These are phyloP conservation scores for Xylariaceae sp. DNA, from an alignment of 2,329 filamentous ascomycete genomes.

Conservation along the genomic window DNA sequence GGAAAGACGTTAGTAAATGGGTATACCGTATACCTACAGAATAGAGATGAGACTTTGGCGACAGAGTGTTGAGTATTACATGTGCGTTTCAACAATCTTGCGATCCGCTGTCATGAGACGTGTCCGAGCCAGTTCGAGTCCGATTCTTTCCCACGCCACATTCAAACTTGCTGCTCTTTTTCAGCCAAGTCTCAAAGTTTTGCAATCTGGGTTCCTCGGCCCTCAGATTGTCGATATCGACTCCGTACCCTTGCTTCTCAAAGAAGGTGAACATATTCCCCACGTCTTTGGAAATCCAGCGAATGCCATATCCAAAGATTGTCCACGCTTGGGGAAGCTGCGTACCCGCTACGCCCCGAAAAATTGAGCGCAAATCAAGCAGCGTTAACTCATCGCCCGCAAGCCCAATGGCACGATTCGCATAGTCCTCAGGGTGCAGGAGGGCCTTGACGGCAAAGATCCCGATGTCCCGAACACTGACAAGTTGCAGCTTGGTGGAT, in stretches of 20 bases:
- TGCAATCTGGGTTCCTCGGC: constrained; percentile 30
- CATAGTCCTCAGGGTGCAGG: constrained; percentile 26
- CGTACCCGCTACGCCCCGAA: constrained; percentile 21
- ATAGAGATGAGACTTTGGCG: too few relatives aligned
- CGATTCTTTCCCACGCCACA: constrained; percentile 7
- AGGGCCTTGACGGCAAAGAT: constrained; percentile 34
- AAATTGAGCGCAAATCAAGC: constrained; percentile 30
- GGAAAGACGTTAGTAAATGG: too few relatives aligned
- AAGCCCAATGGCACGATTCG: constrained; percentile 32
- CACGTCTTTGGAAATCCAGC: constrained; percentile 31
- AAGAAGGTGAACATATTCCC: constrained; percentile 37
- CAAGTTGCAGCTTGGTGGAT: constrained; percentile 33
- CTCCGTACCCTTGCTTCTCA: constrained; percentile 37
- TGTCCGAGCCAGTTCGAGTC: neutral
- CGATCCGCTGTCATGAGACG: neutral
- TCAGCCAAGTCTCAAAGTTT: constrained; percentile 37
- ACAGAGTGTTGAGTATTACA: too few relatives aligned
- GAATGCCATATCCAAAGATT: constrained; percentile 28
- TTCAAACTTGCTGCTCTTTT: constrained; percentile 32
- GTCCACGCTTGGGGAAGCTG: constrained; percentile 33
- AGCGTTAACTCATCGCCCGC: constrained; percentile 35
- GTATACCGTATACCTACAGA: too few relatives aligned
- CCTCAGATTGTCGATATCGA: constrained; percentile 33
- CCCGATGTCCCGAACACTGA: constrained; percentile 38
- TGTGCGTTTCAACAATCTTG: too few relatives aligned